Evolutionary conservation across 2,329 filamentous ascomycete species (phyloP).

Genomic region (Annulohypoxylon truncatum): DNA sequence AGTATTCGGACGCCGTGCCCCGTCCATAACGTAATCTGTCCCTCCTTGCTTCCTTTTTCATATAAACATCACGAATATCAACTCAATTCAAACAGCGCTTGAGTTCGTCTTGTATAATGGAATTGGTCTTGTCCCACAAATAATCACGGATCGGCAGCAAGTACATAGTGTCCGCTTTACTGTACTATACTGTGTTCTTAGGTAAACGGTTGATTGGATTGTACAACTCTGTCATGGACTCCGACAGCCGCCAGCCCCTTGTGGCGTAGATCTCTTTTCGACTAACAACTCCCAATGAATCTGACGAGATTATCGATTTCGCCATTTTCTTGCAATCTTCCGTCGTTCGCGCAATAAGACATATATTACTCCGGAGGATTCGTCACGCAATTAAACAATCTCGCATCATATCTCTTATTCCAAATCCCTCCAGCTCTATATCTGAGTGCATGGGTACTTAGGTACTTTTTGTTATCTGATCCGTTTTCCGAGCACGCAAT

Average conservation of each 20-base stretch:
- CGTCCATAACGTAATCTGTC: slow-evolving; percentile 15
- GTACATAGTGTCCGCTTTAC: slow-evolving; percentile 13
- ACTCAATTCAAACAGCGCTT: background rate
- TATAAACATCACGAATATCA: background rate
- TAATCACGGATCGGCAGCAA: background rate
- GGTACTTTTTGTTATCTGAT: background rate
- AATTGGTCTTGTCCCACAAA: background rate
- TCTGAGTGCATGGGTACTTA: background rate
- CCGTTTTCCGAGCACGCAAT: slow-evolving; percentile 16
- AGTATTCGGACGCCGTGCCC: slow-evolving; percentile 12
- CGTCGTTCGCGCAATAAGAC: slow-evolving; percentile 28
- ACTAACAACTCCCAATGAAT: slow-evolving; percentile 8
- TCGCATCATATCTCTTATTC: slow-evolving; percentile 8
- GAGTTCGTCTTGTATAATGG: background rate
- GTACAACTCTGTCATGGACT: slow-evolving; percentile 9
- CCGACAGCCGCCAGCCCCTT: slow-evolving; percentile 37
- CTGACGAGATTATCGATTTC: slow-evolving; percentile 25
- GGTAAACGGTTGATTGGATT: slow-evolving; percentile 15
- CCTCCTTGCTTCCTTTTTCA: slow-evolving; percentile 1
- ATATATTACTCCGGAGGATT: slow-evolving; percentile 24
- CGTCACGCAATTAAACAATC: slow-evolving; percentile 22
- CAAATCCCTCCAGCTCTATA: background rate
- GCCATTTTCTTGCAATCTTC: slow-evolving; percentile 29
- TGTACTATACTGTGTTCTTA: slow-evolving; percentile 19
- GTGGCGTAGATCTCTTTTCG: slow-evolving; percentile 24